Base-by-base conservation (phyloP, 768 basidiomycete genomes). In the Lactarius hengduanensis region DNA sequence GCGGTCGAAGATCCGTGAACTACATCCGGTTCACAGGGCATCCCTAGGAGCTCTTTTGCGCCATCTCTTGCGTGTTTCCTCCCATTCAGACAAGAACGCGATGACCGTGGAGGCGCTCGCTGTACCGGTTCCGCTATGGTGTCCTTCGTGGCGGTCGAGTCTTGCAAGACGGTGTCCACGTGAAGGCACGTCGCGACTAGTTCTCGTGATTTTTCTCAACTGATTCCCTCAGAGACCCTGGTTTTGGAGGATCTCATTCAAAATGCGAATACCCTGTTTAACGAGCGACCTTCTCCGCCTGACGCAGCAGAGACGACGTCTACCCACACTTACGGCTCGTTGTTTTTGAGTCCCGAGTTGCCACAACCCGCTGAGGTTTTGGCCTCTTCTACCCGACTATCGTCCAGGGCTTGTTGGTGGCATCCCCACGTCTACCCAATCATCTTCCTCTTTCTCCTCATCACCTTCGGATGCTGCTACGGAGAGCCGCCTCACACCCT, bases 161-260 rank as follows among this genome's bases (percentile, higher is more conserved):
- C 38, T 15, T n/a, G n/a, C 41, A 26, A 5, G 47, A 50, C 8
- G 22, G 22, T 26, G 22, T 11, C 4, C 10, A 11, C n/a, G n/a
- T n/a, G 22, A 50, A 50, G 47, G 47, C n/a, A 50, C n/a, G 47
- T 50, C n/a, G 47, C 47, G 13, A 4, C 47, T 2, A 26, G 11
- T 13, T 50, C 8, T n/a, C n/a, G 22, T 50, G 3, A 5, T 3
- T 22, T 26, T 13, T 4, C 6, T 20, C 43, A 50, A 11, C 47
- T 50, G 22, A 50, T 26, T 26, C 47, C 10, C 22, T 50, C 13
- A 50, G 47, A 50, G 43, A 43, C 22, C 4, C 11, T 50, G 5
- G 22, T 50, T 11, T 22, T 50, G 47, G 47, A 50, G 47, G 47
- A 50, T 50, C 47, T 50, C 47, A 50, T 50, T n/a, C 47, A 50